Base-by-base conservation (phyloP, 768 basidiomycete genomes). In the Lactifluus hygrophoroides region DNA sequence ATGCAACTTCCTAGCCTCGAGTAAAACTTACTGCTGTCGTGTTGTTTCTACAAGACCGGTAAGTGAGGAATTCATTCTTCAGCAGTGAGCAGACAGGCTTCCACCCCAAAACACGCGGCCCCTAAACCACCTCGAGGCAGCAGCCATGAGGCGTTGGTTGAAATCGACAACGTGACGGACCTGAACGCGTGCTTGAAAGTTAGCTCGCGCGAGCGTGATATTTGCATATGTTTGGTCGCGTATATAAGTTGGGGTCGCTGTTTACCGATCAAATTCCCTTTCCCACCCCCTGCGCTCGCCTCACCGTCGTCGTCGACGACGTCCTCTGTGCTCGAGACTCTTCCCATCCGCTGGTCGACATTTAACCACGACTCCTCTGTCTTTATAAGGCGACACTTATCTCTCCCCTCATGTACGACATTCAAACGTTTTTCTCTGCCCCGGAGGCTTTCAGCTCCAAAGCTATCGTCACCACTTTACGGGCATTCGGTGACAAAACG, bases 401-500 rank as follows among this genome's bases (percentile, higher is more conserved):
- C 47, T 44, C 40, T 43, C 21, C 40, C 46, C 32, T 32, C 34
- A 60, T 60, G 58, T 60, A 60, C 46, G 58, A 56, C 42, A 56
- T 60, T 17, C 54, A 55, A 13, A 51, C 58, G 3, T 49, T 60
- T 13, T 51, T 60, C 43, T 17, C 58, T 14, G 42, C 44, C 35
- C 58, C 58, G 9, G 54, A 60, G 11, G 49, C 54, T 16, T 51
- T 60, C 54, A 23, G 27, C 37, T 60, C 58, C 27, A 60, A 56
- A 27, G 34, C 43, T 9, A 46, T 60, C 35, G 54, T 46, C 35
- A 55, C 54, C 13, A 51, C 54, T 7, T 34, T 60, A 40, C 54
- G 58, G 21, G 58, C 58, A 14, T 56, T 60, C 35, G 54, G 58
- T 13, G 58, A 60, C 37, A 60, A 56, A 35, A 60, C 58, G 34